Conservation (phyloP, 1,284 basidiomycete species). For the Naganishia albida region DNA sequence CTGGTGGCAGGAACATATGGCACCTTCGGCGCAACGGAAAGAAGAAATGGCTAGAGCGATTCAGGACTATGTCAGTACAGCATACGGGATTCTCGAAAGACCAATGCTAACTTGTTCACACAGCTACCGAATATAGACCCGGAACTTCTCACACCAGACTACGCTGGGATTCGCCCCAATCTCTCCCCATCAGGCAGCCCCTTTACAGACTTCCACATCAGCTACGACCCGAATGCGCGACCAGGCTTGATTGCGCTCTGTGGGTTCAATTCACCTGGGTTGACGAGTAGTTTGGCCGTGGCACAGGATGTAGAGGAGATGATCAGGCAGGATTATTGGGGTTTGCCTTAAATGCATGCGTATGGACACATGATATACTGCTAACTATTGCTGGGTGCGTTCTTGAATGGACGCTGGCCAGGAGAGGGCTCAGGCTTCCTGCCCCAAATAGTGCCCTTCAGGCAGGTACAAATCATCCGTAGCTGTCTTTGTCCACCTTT, state of each 20-base stretch:
- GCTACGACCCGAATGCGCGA: slow-evolving; percentile 42
- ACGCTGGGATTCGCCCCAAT: slow-evolving; percentile 90
- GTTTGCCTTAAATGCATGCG: not conserved
- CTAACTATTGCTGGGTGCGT: too few relatives aligned
- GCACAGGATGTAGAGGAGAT: slow-evolving; percentile 56
- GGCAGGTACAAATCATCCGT: not conserved
- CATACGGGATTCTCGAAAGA: too few relatives aligned
- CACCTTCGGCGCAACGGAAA: slow-evolving; percentile 63
- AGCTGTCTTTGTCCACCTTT: not conserved
- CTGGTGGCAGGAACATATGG: slow-evolving; percentile 73
- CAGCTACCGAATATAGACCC: slow-evolving; percentile 73
- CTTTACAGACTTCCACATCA: slow-evolving; percentile 77
- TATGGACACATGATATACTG: too few relatives aligned
- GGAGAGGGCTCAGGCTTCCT: too few relatives aligned
- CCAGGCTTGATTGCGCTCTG: slow-evolving; percentile 54
- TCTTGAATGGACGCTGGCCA: not conserved
- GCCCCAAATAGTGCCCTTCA: not conserved
- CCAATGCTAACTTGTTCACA: slow-evolving; percentile 37
- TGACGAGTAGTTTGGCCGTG: slow-evolving; percentile 58
- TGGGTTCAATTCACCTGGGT: slow-evolving; percentile 60
- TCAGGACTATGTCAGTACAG: slow-evolving; percentile 46
- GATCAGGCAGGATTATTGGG: slow-evolving; percentile 31
- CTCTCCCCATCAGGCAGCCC: slow-evolving; percentile 70
- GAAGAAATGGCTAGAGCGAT: slow-evolving; percentile 69
- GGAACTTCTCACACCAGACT: slow-evolving; percentile 77